phyloP scores from a whole-genome alignment of 2,329 filamentous ascomycete genomes.

The Penicillium sp. region DNA sequence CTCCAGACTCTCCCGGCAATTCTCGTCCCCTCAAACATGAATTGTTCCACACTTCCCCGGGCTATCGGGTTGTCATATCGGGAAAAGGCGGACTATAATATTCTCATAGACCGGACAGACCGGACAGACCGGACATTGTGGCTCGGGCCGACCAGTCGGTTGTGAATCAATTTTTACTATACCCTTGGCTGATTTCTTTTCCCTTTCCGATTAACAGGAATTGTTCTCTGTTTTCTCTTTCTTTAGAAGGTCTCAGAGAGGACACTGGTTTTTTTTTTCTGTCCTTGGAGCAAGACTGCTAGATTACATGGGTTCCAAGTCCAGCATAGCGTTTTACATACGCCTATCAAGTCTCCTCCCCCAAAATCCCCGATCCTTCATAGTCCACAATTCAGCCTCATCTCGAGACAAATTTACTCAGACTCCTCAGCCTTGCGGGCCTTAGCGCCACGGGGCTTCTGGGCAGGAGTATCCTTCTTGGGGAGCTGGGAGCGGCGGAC shows the following conservation, averaged over 20 bases:
- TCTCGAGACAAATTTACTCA: slow-evolving; percentile 31
- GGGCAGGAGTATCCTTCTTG: slow-evolving; percentile 71
- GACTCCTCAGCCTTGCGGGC: slow-evolving; percentile 64
- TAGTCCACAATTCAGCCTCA: slow-evolving; percentile 4
- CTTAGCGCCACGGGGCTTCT: slow-evolving; percentile 77
- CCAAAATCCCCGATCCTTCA: slow-evolving; percentile 4
- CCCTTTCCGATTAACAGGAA: slow-evolving; percentile 7
- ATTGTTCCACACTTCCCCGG: slow-evolving; percentile 15
- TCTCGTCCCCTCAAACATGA: slow-evolving; percentile 21
- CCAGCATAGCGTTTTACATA: slow-evolving; percentile 26
- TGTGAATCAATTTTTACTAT: slow-evolving; percentile 4
- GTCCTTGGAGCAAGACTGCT: slow-evolving; percentile 24
- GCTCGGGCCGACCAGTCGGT: slow-evolving; percentile 32
- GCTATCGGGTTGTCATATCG: slow-evolving; percentile 25
- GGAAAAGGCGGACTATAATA: slow-evolving; percentile 34
- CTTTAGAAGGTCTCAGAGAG: background rate
- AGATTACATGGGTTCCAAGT: slow-evolving; percentile 34
- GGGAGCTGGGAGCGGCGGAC: slow-evolving; percentile 76
- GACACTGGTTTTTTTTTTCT: slow-evolving; percentile 8
- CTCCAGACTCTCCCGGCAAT: slow-evolving; percentile 22
- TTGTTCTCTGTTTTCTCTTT: slow-evolving; percentile 8
- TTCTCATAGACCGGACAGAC: background rate
- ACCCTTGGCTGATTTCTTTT: slow-evolving; percentile 22
- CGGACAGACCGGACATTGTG: background rate
- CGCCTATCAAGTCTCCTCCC: slow-evolving; percentile 6